Conservation (phyloP, 2,329 filamentous ascomycete species). For the Fusarium pseudoanthophilum region DNA sequence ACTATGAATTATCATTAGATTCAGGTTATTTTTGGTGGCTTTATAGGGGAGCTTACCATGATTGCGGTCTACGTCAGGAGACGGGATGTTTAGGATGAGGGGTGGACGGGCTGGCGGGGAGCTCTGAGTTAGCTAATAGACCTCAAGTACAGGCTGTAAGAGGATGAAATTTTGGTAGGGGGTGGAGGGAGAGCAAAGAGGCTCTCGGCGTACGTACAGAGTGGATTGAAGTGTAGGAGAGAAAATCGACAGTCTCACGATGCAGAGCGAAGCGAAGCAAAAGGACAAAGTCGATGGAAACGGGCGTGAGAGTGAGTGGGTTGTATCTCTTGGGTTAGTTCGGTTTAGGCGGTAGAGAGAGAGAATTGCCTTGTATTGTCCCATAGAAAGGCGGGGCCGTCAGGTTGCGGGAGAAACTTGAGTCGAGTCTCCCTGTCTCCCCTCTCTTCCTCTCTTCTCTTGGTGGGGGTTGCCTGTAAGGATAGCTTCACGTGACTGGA, state of each 20-base stretch:
- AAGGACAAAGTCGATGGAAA: conserved; percentile 39
- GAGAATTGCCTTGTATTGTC: conserved; percentile 25
- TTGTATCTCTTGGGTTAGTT: conserved; percentile 24
- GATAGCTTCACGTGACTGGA: conserved; percentile 48
- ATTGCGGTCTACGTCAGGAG: conserved; percentile 50
- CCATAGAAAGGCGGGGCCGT: conserved; percentile 43
- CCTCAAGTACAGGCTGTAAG: neutral
- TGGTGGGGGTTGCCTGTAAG: conserved; percentile 48
- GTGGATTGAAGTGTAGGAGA: conserved; percentile 17
- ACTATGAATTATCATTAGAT: conserved; percentile 55
- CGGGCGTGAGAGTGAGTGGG: conserved; percentile 33
- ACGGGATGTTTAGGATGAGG: conserved; percentile 43
- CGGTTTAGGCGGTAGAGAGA: conserved; percentile 39
- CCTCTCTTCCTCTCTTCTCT: conserved; percentile 26
- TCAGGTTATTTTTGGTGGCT: conserved; percentile 9
- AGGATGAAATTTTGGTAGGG: neutral
- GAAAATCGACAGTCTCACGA: conserved; percentile 36
- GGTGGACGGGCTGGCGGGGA: conserved; percentile 40
- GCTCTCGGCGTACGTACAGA: conserved; percentile 33
- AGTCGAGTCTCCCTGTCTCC: conserved; percentile 43
- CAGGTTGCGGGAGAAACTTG: conserved; percentile 46
- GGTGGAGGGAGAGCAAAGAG: neutral
- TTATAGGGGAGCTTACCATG: conserved; percentile 52
- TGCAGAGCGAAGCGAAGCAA: conserved; percentile 34
- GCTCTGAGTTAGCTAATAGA: conserved; percentile 43